Base-by-base conservation (phyloP, 257 asterid species). In the Solanum pennellii region DNA sequence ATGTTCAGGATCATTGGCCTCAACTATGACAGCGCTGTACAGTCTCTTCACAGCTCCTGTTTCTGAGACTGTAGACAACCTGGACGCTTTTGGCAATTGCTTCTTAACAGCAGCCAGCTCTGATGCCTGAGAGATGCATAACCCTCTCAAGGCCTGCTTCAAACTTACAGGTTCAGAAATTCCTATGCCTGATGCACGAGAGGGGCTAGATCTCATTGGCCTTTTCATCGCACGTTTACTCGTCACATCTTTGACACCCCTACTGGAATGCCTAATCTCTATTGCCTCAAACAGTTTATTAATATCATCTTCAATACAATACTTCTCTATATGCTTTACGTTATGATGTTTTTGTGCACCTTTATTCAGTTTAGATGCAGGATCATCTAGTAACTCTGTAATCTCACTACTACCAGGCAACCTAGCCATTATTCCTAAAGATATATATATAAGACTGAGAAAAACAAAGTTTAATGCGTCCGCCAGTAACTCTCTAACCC, bases 121-220 rank as follows among this genome's bases (percentile, higher is more conserved):
- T 1, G 99, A 95, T 60, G 99, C 99, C 87, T 96, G 99, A 85
- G 99, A 94, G 87, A 96, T 94, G 93, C 98, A 95, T 89, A 95
- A 89, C 76, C 99, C 98, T 93, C 99, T 90, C 82, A 96, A 84
- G 20, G 99, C 98, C 93, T 96, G 98, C 92, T 96, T 96, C 91
- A 96, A 90, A 91, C 95, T 94, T 87, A 87, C 93, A 20, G 97
- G 29, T 84, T 93, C 98, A 0, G 98, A 91, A 86, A 94, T 90
- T 35, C 98, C 98, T 86, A 96, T 91, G n/a, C 96, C 93, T 3
- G 94, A 89, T 12, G 90, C 91, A 33, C 87, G 96, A 73, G 92
- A 86, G 62, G 93, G 89, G 62, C 90, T 77, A 75, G 77, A 87
- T 88, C 95, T 90, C 94, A 96, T 93, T 29, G 99, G 98, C 77